Base-by-base conservation (phyloP, 768 basidiomycete species). In the Podaxis sp. region DNA sequence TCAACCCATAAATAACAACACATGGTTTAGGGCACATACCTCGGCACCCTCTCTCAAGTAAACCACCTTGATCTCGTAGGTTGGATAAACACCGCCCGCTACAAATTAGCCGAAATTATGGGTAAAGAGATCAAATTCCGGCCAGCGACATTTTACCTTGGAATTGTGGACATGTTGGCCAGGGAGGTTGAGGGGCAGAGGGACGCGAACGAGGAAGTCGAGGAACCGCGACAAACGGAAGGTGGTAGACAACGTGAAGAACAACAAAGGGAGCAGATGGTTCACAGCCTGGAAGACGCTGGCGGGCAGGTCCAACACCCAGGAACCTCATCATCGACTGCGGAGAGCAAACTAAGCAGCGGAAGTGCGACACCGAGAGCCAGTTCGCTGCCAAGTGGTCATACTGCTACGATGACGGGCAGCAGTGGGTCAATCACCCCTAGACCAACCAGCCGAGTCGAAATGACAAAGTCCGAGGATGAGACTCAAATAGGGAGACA, bases 11-110 rank as follows among this genome's bases (percentile, higher is more conserved):
- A 55, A 18, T 28, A 42, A 40, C 21, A 42, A 40, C 21, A 32
- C n/a, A 58, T 66, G 46, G 7, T 54, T 1, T 66, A 90, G 89
- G 97, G 97, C 38, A 93, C 89, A 16, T 98, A 98, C 70, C 82
- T 93, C 54, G 97, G 95, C n/a, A 98, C 96, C 1, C 77, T 99
- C 18, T 80, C 84, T 38, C 82, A 90, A 59, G 97, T 97, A 14
- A 96, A 93, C 67, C 97, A 99, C 70, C 82, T 96, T 37, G 92
- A 93, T 69, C 82, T 93, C 38, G 92, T 97, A 10, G 94, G 95
- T 5, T 98, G 95, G 96, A 88, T 93, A 53, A 95, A 95, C 71
- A 81, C 86, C 5, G 90, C 93, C 1, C 78, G 90, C 32, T 96
- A 92, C 73, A 92, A 92, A 68, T 91, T 92, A 83, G 89, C 93